Conservation (phyloP, 2,329 filamentous ascomycete species). For the Pezicula neosporulosa region DNA sequence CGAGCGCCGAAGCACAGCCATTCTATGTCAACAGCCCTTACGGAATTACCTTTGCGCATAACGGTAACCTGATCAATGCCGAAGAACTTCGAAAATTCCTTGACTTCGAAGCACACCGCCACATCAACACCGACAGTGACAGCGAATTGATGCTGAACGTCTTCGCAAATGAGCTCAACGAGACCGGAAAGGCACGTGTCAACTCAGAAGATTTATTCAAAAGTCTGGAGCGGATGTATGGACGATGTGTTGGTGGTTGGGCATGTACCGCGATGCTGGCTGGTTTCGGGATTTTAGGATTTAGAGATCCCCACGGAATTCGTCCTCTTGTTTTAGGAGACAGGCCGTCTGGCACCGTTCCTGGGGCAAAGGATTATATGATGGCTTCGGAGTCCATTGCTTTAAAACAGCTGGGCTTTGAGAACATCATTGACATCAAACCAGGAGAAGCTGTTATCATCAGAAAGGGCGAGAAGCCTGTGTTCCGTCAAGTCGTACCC, state of each 20-base stretch:
- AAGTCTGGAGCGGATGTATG: constrained; percentile 68
- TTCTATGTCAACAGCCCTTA: constrained; percentile 90
- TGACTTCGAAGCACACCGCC: constrained; percentile 31
- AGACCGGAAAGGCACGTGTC: constrained; percentile 77
- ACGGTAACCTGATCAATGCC: constrained; percentile 85
- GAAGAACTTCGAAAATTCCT: constrained; percentile 58
- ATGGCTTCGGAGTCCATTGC: constrained; percentile 88
- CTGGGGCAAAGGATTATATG: constrained; percentile 76
- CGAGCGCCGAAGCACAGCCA: constrained; percentile 83
- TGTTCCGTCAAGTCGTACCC: constrained; percentile 71
- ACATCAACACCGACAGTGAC: constrained; percentile 78
- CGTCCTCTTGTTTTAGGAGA: constrained; percentile 78
- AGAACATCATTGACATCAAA: constrained; percentile 70
- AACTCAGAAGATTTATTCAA: constrained; percentile 76
- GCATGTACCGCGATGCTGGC: constrained; percentile 81
- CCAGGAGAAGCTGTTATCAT: constrained; percentile 86
- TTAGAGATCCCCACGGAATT: constrained; percentile 78
- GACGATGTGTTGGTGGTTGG: constrained; percentile 70
- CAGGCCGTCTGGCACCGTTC: constrained; percentile 59
- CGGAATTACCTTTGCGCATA: constrained; percentile 78
- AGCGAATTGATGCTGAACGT: constrained; percentile 86
- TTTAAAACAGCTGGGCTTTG: constrained; percentile 76
- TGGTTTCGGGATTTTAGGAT: constrained; percentile 75
- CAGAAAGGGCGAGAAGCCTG: constrained; percentile 69
- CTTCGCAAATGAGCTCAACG: constrained; percentile 77